Base-by-base conservation (phyloP, 306 rosid species). In the Clitoria ternatea region DNA sequence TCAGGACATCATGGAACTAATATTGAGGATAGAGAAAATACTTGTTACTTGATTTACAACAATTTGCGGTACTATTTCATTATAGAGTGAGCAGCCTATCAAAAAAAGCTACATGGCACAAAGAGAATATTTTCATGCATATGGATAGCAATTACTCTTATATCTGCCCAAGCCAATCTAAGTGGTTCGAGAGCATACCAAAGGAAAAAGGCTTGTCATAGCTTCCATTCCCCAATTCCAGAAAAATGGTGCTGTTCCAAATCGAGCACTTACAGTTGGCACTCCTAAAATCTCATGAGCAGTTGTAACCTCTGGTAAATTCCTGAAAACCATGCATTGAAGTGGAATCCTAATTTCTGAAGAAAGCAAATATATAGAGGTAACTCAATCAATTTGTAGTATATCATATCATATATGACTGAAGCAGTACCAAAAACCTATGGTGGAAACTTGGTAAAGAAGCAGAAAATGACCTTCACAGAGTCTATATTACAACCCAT, bases 161-260 rank as follows among this genome's bases (percentile, higher is more conserved):
- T 75, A 37, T 19, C 42, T 37, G 57, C 35, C 29, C 44, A 78
- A 47, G 36, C 55, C 39, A 61, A 33, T 4, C 55, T 35, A 66
- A 57, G 69, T 37, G 20, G 35, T 47, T 65, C 33, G 43, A 49
- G 45, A 66, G 37, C 82, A 40, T 83, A 93, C 97, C 80, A 26
- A 12, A 55, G 98, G 90, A 82, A 93, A 66, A 78, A 90, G 85
- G 53, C 19, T 81, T 19, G 96, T 82, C 98, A 93, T 83, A 42
- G 80, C 90, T 77, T 52, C 88, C 98, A 93, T 93, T 61, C 92
- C 98, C 98, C 93, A 93, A 76, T 93, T 93, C 98, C 94, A 93
- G 75, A 90, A 90, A 83, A 93, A 90, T 27, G 98, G 98, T 24
- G 93, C 79, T 60, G 97, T 90, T 77, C 97, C 98, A 79, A 93